Evolutionary conservation across 2,329 filamentous ascomycete species (phyloP), one percentile per base, ranked within the genome.

Genomic region (Byssothecium circinans): DNA sequence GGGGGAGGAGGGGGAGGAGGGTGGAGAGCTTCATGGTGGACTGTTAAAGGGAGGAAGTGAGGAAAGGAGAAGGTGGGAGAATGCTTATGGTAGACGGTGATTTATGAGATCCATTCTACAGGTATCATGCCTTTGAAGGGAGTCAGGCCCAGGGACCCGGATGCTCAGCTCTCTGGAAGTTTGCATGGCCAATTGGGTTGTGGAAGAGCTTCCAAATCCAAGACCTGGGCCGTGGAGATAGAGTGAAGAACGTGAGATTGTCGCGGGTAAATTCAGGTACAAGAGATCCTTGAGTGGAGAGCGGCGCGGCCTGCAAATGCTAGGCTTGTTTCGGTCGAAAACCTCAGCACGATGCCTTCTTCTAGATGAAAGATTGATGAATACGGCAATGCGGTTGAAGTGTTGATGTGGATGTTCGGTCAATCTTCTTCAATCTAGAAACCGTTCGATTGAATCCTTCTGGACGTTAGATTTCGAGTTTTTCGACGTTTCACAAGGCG

Each of bases 11-110:
- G 27, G 56, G 19, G 12, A 62, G 39, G 25, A 53, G 43, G 17
- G 54, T 23, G 20, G 52, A 49, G 50, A 54, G 20, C 54, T 65
- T 69, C 64, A 69, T 67, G 17, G 36, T 58, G 56, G 43, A 6
- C 8, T n/a, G 37, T 20, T 37, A 17, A 22, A 14, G 18, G 4
- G 35, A 37, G 10, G 20, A 17, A n/a, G 33, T n/a, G 8, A 30
- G 17, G 39, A 33, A 22, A 30, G 15, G 42, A 38, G 25, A 44
- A 44, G 25, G 43, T 17, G 41, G 22, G 22, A 36, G 30, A 36
- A n/a, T 23, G 43, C 12, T 6, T 8, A 14, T 11, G 5, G 19
- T 11, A 15, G 27, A n/a, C n/a, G 11, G 14, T 27, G 2, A 30
- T 53, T 53, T 53, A 56, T 53, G 51, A 25, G 7, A 20, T 43